Evolutionary conservation across 441 rosid genomes (phyloP), one percentile per base, ranked within the genome.

Genomic region (Daphne laureola): DNA sequence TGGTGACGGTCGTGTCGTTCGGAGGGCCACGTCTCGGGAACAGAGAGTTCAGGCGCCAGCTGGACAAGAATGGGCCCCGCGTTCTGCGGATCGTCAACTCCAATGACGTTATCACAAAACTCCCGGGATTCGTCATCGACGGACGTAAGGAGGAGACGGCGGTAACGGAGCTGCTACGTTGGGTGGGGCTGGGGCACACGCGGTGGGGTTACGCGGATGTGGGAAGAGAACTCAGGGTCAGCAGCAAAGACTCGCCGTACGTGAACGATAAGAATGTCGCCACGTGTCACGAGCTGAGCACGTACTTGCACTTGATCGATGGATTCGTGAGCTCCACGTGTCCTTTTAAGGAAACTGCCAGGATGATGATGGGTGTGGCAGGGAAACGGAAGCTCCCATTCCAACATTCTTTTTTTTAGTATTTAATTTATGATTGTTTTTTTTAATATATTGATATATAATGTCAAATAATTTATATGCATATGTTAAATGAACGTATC

Each of bases 1-100:
- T 63, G 51, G 74, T 73, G 27, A 77, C 81, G 2, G 82, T 77
- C 15, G 17, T 77, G 26, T 77, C 79, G 0, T 77, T 77, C 43
- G 82, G 79, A 0, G 77, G 82, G 17, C 82, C 79, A 2, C 76
- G 82, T 25, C 79, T 77, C 4, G 82, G 82, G 2, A 73, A 77
- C 53, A 59, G 43, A 18, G 67, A 57, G 46, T 73, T 77, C 57
- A 48, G 73, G 35, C 5, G 51, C 41, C 52, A 60, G 40, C 68
- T 73, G 14, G 82, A 77, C 46, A 67, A 42, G 27, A 55, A 57
- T 7, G 77, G 74, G 52, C 66, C 79, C 25, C 64, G 66, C 54
- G 54, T 73, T 8, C 66, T 73, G 9, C 76, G 82, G 13, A 71
- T 77, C 27, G 82, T 77, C 1, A 77, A 77, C 71, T 54, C 78